A percentile compares a stretch with the other conserved stretches of the same genome.
phyloP scores from a whole-genome alignment of 2,329 filamentous ascomycete species.

The Westerdykella ornata region DNA sequence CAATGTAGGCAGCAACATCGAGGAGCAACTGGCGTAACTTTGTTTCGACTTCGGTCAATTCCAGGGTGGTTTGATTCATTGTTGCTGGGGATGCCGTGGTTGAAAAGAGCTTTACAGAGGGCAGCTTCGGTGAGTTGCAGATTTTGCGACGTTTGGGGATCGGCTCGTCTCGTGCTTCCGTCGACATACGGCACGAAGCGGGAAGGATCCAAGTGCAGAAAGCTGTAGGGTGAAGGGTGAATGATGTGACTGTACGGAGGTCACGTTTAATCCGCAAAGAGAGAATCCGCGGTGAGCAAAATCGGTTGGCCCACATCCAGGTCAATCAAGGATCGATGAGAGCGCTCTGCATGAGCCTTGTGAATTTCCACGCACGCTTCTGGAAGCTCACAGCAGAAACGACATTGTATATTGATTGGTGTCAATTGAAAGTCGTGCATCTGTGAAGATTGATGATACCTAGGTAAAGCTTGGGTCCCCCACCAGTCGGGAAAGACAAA shows the following conservation, averaged over 20 bases:
- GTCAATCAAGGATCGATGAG: no score
- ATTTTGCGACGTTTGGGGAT: constrained; percentile 29
- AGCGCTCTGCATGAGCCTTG: no score
- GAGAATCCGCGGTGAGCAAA: constrained; percentile 23
- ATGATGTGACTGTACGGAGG: constrained; percentile 6
- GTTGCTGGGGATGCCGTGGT: constrained; percentile 22
- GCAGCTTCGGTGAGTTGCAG: constrained; percentile 6
- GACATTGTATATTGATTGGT: no score
- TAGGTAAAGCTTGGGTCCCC: not conserved
- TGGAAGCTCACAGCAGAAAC: no score
- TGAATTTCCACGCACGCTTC: no score
- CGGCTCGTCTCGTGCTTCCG: constrained; percentile 17
- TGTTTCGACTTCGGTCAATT: constrained; percentile 63
- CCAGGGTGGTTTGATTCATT: constrained; percentile 34
- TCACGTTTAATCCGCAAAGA: constrained; percentile 18
- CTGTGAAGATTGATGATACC: constrained; percentile 11
- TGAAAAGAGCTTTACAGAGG: constrained; percentile 16
- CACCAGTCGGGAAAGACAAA: not conserved
- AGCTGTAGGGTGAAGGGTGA: not conserved
- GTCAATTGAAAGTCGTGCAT: constrained; percentile 3
- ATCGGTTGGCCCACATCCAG: constrained; percentile 22
- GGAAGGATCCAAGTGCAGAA: constrained; percentile 1
- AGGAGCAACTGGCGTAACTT: constrained; percentile 70
- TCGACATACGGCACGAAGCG: constrained; percentile 27
- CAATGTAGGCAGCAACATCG: constrained; percentile 69